A percentile compares a stretch with the other conserved stretches of the same genome.
Conservation (phyloP, 768 basidiomycete species). For the Suillus decipiens region DNA sequence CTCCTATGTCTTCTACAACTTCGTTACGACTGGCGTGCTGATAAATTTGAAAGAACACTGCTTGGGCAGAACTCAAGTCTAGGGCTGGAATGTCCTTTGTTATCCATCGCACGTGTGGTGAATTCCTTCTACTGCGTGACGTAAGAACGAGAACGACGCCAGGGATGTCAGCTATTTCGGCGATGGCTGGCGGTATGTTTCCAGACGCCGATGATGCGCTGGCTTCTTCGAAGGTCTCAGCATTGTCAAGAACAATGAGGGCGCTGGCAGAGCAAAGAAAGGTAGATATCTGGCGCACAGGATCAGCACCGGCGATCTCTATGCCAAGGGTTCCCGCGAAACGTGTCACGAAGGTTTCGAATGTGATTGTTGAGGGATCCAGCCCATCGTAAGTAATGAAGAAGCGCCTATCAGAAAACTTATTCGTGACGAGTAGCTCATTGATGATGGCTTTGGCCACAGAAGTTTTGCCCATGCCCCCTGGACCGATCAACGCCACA, state of each 20-base stretch:
- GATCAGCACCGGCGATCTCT: neutral
- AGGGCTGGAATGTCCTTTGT: neutral
- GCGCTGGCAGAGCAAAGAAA: neutral
- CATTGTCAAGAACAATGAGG: constrained; percentile 8
- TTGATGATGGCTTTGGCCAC: constrained; percentile 4
- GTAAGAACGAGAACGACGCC: constrained; percentile 1
- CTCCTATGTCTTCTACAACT: neutral
- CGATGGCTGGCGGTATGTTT: neutral
- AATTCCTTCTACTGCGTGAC: neutral
- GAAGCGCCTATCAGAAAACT: constrained; percentile 1
- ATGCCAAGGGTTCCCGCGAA: constrained; percentile 1
- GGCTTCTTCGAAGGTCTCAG: neutral
- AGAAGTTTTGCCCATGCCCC: constrained; percentile 5
- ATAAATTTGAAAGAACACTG: neutral
- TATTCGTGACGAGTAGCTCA: neutral
- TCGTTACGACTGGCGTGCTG: neutral
- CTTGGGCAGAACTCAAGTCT: neutral
- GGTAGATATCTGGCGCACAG: neutral
- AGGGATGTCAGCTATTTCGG: neutral
- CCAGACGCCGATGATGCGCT: neutral
- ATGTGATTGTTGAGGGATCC: neutral
- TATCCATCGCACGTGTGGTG: neutral
- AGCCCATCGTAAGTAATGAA: constrained; percentile 1
- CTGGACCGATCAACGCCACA: neutral
- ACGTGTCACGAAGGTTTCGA: neutral